These are phyloP conservation scores for Penicillium mononematosum DNA, from an alignment of 495 filamentous ascomycete species.

Conservation along the genomic window DNA sequence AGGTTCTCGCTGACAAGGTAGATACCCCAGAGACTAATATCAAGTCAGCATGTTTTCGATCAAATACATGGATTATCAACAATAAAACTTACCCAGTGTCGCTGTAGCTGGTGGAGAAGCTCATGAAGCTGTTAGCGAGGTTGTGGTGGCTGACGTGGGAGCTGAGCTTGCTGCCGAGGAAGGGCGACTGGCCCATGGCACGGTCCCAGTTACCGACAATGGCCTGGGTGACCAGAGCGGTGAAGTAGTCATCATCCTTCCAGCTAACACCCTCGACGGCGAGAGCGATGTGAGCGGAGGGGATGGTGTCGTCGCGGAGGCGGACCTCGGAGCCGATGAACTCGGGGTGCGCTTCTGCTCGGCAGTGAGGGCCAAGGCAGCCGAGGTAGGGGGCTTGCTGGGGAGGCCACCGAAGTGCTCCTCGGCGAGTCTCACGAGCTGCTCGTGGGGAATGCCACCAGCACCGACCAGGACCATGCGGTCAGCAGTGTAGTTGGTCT, in stretches of 20 bases:
- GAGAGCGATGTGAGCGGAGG: slow-evolving; percentile 95
- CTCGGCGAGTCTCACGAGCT: slow-evolving; percentile 94
- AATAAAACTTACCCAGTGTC: slow-evolving; percentile 80
- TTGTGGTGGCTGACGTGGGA: slow-evolving; percentile 86
- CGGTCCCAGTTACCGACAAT: slow-evolving; percentile 99
- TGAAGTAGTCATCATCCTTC: slow-evolving; percentile 99
- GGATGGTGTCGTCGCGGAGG: slow-evolving; percentile 92
- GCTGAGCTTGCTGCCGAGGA: slow-evolving; percentile 97
- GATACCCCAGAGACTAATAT: slow-evolving; percentile 91
- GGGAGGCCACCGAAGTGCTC: slow-evolving; percentile 86
- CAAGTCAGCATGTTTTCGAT: slow-evolving; percentile 18
- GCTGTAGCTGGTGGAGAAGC: slow-evolving; percentile 98
- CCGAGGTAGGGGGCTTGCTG: slow-evolving; percentile 65
- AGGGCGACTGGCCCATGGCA: slow-evolving; percentile 93
- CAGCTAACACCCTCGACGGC: slow-evolving; percentile 99
- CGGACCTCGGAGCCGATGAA: slow-evolving; percentile 96
- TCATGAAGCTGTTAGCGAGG: slow-evolving; percentile 99
- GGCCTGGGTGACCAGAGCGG: slow-evolving; percentile 92
- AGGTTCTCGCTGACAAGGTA: slow-evolving; percentile 93
- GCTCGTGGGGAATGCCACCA: slow-evolving; percentile 87
- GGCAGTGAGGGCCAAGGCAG: slow-evolving; percentile 59
- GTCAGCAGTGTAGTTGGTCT: slow-evolving; percentile 98
- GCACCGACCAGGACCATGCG: slow-evolving; percentile 98
- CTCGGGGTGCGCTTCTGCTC: slow-evolving; percentile 80
- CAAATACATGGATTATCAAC: neutral